Conservation (phyloP, 257 asterid species). For the Solanum gracilifrons region DNA sequence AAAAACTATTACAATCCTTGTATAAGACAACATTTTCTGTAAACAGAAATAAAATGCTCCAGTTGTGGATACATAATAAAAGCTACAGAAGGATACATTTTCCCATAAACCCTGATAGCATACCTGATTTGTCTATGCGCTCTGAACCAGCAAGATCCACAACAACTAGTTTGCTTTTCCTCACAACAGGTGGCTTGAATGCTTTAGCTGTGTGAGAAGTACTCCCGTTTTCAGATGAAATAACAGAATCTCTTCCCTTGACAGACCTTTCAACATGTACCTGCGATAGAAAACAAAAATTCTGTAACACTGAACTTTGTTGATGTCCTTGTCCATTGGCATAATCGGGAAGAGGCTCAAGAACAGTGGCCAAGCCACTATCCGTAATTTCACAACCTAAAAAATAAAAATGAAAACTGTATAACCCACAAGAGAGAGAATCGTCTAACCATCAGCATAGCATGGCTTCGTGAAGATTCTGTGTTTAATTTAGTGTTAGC, state of each 20-base stretch:
- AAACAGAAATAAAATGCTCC: background rate
- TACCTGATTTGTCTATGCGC: conserved; percentile 78
- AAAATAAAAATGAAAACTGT: background rate
- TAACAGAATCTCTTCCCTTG: conserved; percentile 48
- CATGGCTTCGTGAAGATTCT: conserved; percentile 93
- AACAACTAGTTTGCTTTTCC: conserved; percentile 67
- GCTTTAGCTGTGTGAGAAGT: conserved; percentile 32
- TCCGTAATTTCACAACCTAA: background rate
- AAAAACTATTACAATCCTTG: background rate
- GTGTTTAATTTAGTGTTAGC: conserved; percentile 81
- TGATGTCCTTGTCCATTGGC: background rate
- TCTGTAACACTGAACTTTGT: background rate
- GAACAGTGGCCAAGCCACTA: background rate
- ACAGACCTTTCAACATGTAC: conserved; percentile 59
- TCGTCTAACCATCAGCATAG: conserved; percentile 62
- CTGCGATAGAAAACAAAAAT: conserved; percentile 19
- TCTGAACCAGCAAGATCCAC: conserved; percentile 99
- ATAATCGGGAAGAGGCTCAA: background rate
- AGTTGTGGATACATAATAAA: background rate
- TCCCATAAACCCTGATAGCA: background rate
- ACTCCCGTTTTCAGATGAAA: conserved; percentile 46
- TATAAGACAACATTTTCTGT: background rate
- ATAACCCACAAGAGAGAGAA: background rate
- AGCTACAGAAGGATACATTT: background rate
- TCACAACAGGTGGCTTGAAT: conserved; percentile 59